phyloP scores from a whole-genome alignment of 139 green algal species.

The Pleodorina starrii region DNA sequence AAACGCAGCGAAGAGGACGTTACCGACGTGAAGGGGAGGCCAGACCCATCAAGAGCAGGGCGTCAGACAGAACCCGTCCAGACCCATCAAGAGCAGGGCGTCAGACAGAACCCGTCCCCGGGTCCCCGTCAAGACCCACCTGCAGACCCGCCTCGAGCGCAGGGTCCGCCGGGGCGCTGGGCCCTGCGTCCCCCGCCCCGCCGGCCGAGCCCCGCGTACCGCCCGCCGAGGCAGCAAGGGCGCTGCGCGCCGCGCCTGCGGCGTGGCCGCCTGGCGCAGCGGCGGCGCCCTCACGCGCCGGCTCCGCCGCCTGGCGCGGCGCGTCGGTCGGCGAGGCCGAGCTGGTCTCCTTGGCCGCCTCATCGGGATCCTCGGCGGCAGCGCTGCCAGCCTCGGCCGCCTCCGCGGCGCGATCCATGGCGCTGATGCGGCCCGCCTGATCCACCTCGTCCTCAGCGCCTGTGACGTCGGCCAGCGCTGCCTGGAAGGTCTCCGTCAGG shows the following conservation, averaged over 20 bases:
- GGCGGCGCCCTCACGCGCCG: background rate
- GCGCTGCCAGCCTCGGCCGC: background rate
- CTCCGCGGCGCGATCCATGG: background rate
- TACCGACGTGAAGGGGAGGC: background rate
- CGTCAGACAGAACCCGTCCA: no score
- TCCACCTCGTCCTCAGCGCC: constrained; percentile 49
- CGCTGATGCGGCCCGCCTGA: constrained; percentile 46
- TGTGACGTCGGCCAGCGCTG: constrained; percentile 28
- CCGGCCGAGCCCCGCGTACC: background rate
- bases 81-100: no score
- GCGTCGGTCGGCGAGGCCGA: background rate
- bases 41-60: no score
- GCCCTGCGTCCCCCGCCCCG: background rate
- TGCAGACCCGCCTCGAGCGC: constrained; percentile 55
- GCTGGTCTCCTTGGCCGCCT: background rate
- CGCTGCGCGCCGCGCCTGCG: background rate
- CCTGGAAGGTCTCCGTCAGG: constrained; percentile 59
- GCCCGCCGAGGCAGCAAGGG: background rate
- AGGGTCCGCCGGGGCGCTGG: background rate
- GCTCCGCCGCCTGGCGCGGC: background rate
- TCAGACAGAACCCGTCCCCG: no score
- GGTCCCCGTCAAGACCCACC: no score
- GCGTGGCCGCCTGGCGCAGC: background rate
- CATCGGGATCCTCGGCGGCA: background rate
- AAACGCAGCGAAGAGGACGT: background rate